Evolutionary conservation across 2,329 filamentous ascomycete genomes (phyloP).

Genomic region (Massarina eburnea): DNA sequence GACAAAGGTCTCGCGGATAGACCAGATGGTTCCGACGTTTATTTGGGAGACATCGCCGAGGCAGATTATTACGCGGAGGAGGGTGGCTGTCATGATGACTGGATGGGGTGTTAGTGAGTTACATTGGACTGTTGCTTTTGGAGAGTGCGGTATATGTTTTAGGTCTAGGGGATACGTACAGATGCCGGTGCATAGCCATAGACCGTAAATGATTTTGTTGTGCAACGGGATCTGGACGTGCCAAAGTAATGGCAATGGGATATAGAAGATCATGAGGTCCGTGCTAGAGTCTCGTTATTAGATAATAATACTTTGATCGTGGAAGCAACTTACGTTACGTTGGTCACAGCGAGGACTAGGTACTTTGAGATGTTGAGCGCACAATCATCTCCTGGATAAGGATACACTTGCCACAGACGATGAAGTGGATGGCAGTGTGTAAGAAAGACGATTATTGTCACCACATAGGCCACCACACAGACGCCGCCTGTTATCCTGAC

Average conservation of each 20-base stretch:
- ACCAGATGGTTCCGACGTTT: not conserved
- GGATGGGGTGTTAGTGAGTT: not conserved
- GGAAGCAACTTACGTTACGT: constrained; percentile 1
- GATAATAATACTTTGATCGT: too few relatives aligned
- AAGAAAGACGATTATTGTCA: constrained; percentile 8
- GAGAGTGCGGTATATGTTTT: not conserved
- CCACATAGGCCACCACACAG: constrained; percentile 6
- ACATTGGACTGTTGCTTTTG: not conserved
- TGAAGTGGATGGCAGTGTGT: constrained; percentile 10
- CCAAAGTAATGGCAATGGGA: not conserved
- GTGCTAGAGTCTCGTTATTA: not conserved
- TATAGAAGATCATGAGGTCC: not conserved
- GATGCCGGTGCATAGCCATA: not conserved
- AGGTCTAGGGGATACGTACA: not conserved
- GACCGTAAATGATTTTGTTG: not conserved
- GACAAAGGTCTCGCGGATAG: not conserved
- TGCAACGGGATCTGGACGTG: not conserved
- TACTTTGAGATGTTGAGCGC: constrained; percentile 14
- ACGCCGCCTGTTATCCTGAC: constrained; percentile 9
- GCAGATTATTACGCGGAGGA: not conserved
- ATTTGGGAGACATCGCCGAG: not conserved
- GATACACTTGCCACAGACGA: constrained; percentile 14
- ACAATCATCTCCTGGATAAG: constrained; percentile 11
- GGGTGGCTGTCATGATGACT: constrained; percentile 1
- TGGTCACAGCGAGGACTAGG: constrained; percentile 8